A percentile compares a stretch with the other conserved stretches of the same genome.
Evolutionary conservation across 306 rosid genomes (phyloP).

Genomic region (Rosa multiflora): DNA sequence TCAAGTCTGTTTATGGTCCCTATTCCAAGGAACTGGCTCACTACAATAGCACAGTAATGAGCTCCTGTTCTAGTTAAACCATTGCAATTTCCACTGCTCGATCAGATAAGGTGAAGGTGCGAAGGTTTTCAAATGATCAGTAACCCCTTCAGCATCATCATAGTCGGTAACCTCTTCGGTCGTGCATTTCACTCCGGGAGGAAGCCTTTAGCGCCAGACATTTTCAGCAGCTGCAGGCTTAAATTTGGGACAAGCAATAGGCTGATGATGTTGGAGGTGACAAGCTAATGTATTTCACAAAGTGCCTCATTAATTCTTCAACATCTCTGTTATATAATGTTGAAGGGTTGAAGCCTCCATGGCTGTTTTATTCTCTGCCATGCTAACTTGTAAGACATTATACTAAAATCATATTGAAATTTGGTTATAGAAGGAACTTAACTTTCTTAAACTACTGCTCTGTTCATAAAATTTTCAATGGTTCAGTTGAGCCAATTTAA

Average conservation of each 20-base stretch:
- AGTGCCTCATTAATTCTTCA: not conserved
- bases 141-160: not conserved
- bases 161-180: not conserved
- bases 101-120: not conserved
- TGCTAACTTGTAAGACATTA: not conserved
- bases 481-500: too few species aligned
- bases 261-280: not conserved
- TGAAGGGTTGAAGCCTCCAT: not conserved
- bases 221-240: not conserved
- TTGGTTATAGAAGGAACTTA: not conserved
- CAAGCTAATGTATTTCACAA: not conserved
- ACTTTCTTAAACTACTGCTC: not conserved
- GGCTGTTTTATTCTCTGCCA: not conserved
- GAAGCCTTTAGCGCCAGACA: not conserved
- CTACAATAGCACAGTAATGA: constrained; percentile 52
- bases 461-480: not conserved
- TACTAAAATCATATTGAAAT: not conserved
- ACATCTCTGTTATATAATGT: not conserved
- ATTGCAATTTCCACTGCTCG: not conserved
- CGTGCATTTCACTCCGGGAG: not conserved
- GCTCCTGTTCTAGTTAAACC: constrained; percentile 32
- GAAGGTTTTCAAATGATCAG: not conserved
- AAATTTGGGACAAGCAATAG: not conserved
- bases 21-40: constrained; percentile 62
- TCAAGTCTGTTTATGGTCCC: constrained; percentile 71